Percentiles rank a stretch among this genome's conserved stretches.
phyloP scores from a whole-genome alignment of 108 stramenopile genomes.

The Nannochloropsis salina region DNA sequence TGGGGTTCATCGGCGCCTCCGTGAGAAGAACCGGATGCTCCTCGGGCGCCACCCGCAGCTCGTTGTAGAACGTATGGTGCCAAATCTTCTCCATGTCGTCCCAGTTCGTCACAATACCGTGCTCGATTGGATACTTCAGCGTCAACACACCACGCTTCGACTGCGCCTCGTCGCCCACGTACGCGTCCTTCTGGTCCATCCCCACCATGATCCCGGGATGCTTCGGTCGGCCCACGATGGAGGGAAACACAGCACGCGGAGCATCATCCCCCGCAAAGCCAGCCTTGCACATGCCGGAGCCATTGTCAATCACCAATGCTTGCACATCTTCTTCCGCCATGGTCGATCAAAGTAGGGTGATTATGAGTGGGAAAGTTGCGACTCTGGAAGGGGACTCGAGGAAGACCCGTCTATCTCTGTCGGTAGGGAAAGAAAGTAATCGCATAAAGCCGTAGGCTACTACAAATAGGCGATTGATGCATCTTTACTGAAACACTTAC shows the following conservation, averaged over 20 bases:
- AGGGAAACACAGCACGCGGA: slow-evolving; percentile 62
- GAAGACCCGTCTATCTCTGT: background rate
- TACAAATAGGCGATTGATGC: too few species aligned
- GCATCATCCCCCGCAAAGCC: slow-evolving; percentile 64
- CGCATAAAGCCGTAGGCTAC: too few species aligned
- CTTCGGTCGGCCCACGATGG: slow-evolving; percentile 64
- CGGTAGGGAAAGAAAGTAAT: background rate
- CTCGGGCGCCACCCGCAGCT: slow-evolving; percentile 61
- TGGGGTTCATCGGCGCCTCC: slow-evolving; percentile 98
- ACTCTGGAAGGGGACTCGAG: background rate
- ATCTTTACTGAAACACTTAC: too few species aligned
- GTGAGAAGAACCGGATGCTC: slow-evolving; percentile 98
- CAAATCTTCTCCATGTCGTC: slow-evolving; percentile 69
- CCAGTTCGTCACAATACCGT: slow-evolving; percentile 69
- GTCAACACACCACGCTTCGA: slow-evolving; percentile 77
- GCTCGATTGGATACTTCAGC: slow-evolving; percentile 99
- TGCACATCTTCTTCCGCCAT: slow-evolving; percentile 15
- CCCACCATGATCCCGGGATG: slow-evolving; percentile 65
- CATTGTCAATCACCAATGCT: slow-evolving; percentile 53
- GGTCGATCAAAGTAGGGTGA: background rate
- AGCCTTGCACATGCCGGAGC: slow-evolving; percentile 66
- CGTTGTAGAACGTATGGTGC: slow-evolving; percentile 84
- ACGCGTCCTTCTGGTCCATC: slow-evolving; percentile 99
- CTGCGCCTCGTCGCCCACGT: slow-evolving; percentile 83
- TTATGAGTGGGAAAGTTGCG: background rate